phyloP scores from a whole-genome alignment of 1,284 basidiomycete species.

The Cutaneotrichosporon spelunceum region DNA sequence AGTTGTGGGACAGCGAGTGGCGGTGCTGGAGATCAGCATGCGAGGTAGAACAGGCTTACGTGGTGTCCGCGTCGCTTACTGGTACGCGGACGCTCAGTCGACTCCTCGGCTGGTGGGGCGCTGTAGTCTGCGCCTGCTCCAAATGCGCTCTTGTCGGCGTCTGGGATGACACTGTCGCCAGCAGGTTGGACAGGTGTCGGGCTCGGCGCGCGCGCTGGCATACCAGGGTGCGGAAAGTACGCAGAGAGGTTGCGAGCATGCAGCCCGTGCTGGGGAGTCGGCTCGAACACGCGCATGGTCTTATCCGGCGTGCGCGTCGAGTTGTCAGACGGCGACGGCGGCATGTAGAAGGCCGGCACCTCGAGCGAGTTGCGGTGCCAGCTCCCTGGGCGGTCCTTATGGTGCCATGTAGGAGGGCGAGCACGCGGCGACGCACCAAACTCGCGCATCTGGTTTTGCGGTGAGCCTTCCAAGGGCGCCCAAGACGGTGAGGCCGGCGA shows the following conservation, averaged over 20 bases:
- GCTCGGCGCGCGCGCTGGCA: constrained; percentile 37
- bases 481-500: constrained; percentile 3
- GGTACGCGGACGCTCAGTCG: constrained; percentile 23
- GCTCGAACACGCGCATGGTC: not conserved
- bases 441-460: not conserved
- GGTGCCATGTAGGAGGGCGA: constrained; percentile 2
- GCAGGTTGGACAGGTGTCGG: constrained; percentile 11
- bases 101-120: not conserved
- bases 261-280: constrained; percentile 50
- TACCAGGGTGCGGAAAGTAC: constrained; percentile 79
- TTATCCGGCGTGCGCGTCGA: too few relatives aligned
- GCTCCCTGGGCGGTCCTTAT: not conserved
- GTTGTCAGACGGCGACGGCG: constrained; percentile 1
- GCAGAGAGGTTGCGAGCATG: constrained; percentile 87
- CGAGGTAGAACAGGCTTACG: constrained; percentile 29
- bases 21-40: constrained; percentile 59
- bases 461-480: not conserved
- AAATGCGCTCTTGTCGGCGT: constrained; percentile 30
- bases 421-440: not conserved
- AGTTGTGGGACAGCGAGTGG: constrained; percentile 88
- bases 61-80: constrained; percentile 71
- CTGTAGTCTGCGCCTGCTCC: constrained; percentile 29
- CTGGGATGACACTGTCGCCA: constrained; percentile 31
- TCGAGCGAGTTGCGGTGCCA: constrained; percentile 13
- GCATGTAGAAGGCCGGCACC: constrained; percentile 6